phyloP scores from a whole-genome alignment of 2,329 filamentous ascomycete species.

The Penicillium digitatum region DNA sequence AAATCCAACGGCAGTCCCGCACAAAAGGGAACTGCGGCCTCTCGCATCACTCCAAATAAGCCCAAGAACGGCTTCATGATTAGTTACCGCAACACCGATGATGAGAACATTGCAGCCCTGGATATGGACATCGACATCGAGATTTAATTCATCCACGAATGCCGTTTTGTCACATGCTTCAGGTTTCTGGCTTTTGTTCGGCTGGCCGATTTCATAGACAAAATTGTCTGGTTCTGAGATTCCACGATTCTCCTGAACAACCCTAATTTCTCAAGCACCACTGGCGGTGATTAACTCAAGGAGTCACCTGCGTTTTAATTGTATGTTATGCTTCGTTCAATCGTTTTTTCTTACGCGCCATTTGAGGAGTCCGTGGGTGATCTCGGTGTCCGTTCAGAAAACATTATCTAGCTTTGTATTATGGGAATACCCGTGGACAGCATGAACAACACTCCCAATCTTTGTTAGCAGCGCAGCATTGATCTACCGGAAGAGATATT shows the following conservation, averaged over 20 bases:
- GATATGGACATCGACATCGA: slow-evolving; percentile 92
- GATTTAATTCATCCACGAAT: slow-evolving; percentile 49
- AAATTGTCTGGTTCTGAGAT: not conserved
- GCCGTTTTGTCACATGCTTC: not conserved
- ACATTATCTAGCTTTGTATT: slow-evolving; percentile 11
- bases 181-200: not conserved
- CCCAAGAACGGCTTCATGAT: slow-evolving; percentile 58
- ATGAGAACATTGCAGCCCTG: slow-evolving; percentile 84
- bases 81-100: slow-evolving; percentile 73
- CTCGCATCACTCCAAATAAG: slow-evolving; percentile 30
- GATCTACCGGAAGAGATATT: not conserved
- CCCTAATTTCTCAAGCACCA: not conserved
- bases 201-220: not conserved
- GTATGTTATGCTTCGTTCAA: slow-evolving; percentile 9
- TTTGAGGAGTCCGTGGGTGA: slow-evolving; percentile 7
- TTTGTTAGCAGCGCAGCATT: not conserved
- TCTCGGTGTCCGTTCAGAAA: slow-evolving; percentile 12
- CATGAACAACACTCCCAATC: slow-evolving; percentile 22
- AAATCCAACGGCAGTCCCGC: slow-evolving; percentile 52
- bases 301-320: not conserved
- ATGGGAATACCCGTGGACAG: slow-evolving; percentile 7
- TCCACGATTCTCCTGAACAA: not conserved
- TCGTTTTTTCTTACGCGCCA: not conserved
- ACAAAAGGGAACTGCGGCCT: slow-evolving; percentile 44
- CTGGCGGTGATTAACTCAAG: not conserved